Percentiles rank a stretch among this genome's conserved stretches.
Conservation (phyloP, 2,329 filamentous ascomycete genomes). For the Neofusicoccum parvum region DNA sequence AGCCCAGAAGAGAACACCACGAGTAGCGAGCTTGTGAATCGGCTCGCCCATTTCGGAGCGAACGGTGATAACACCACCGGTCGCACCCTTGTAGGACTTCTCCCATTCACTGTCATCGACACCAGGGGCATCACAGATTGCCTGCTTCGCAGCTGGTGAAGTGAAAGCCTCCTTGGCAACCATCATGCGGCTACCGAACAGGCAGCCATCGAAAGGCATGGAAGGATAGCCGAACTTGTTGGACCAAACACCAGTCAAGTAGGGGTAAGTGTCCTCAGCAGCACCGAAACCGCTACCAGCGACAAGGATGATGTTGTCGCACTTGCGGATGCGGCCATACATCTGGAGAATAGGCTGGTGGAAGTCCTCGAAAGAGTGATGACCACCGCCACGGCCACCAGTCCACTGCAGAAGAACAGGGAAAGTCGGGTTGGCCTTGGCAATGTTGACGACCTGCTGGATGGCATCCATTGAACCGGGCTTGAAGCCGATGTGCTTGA, state of each 20-base stretch:
- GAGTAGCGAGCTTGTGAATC: conserved; percentile 96
- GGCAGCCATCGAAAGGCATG: conserved; percentile 52
- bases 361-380: conserved; percentile 55
- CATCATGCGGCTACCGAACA: conserved; percentile 53
- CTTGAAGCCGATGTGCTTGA: conserved; percentile 53
- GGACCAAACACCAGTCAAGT: conserved; percentile 50
- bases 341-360: conserved; percentile 52
- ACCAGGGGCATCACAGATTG: conserved; percentile 47
- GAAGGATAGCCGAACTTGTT: conserved; percentile 45
- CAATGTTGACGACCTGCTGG: conserved; percentile 51
- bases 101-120: conserved; percentile 49
- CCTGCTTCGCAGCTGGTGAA: conserved; percentile 46
- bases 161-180: conserved; percentile 51
- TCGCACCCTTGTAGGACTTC: conserved; percentile 63
- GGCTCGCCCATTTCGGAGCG: conserved; percentile 99
- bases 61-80: conserved; percentile 93
- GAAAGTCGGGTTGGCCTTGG: conserved; percentile 48
- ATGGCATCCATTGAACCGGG: conserved; percentile 50
- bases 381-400: conserved; percentile 52
- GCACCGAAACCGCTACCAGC: conserved; percentile 53
- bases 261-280: conserved; percentile 51
- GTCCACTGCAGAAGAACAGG: conserved; percentile 54
- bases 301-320: conserved; percentile 49
- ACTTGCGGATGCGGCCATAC: conserved; percentile 49
- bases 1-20: conserved; percentile 94